Conservation (phyloP, 352 stramenopile species). For the Globisporangium rhizosaccharum region DNA sequence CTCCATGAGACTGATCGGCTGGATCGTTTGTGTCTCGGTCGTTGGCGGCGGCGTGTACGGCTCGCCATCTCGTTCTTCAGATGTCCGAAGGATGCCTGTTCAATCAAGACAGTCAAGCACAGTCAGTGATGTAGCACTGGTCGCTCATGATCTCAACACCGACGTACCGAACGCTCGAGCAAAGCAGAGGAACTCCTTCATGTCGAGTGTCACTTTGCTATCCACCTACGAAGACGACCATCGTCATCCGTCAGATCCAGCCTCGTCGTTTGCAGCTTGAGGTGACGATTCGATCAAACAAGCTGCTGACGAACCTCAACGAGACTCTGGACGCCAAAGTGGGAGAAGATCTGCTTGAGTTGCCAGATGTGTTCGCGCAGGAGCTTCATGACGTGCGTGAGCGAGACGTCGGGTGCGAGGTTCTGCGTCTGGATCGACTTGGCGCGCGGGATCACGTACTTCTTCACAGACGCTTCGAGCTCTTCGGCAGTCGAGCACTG, state of each 20-base stretch:
- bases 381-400: slow-evolving; percentile 64
- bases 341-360: slow-evolving; percentile 73
- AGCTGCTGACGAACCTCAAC: slow-evolving; percentile 23
- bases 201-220: slow-evolving; percentile 41
- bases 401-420: slow-evolving; percentile 60
- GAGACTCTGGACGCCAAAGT: slow-evolving; percentile 63
- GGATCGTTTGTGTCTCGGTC: slow-evolving; percentile 25
- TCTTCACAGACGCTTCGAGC: slow-evolving; percentile 42
- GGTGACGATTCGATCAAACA: background rate
- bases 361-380: slow-evolving; percentile 63
- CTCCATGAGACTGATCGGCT: slow-evolving; percentile 55
- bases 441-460: slow-evolving; percentile 40
- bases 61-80: slow-evolving; percentile 45
- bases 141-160: background rate
- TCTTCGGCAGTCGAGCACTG: slow-evolving; percentile 18
- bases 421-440: slow-evolving; percentile 56
- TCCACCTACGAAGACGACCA: slow-evolving; percentile 26
- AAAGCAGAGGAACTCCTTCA: slow-evolving; percentile 66
- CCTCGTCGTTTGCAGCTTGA: no score
- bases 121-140: background rate
- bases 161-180: slow-evolving; percentile 61
- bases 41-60: slow-evolving; percentile 31
- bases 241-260: background rate
- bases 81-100: slow-evolving; percentile 44
- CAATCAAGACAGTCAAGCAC: background rate